Percentiles rank a stretch among this genome's conserved stretches.
phyloP scores from a whole-genome alignment of 176 grass and related monocot genomes.

The Carex scoparia region DNA sequence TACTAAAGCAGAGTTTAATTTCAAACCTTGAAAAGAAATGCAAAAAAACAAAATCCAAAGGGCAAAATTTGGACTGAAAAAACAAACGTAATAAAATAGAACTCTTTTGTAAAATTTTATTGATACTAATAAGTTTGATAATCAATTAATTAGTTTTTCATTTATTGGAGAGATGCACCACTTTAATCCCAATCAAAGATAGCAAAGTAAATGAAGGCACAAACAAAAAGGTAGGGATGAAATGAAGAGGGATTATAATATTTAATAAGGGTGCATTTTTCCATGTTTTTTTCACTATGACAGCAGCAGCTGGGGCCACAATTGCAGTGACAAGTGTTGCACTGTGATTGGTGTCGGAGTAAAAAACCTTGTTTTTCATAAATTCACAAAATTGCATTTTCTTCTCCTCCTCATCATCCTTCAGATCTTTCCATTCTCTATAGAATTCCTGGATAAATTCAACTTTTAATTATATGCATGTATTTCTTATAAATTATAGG shows the following conservation, averaged over 20 bases:
- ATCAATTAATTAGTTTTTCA: background rate
- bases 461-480: background rate
- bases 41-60: no score
- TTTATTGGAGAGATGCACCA: background rate
- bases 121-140: background rate
- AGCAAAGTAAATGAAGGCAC: constrained; percentile 20
- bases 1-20: no score
- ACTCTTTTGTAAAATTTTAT: no score
- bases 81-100: background rate
- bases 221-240: constrained; percentile 14
- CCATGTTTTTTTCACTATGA: constrained; percentile 13
- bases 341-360: background rate
- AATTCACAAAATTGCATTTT: constrained; percentile 1
- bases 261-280: constrained; percentile 15
- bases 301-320: background rate
- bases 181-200: constrained; percentile 18
- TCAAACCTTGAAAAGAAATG: no score
- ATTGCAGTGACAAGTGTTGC: constrained; percentile 14
- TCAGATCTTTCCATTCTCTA: constrained; percentile 9
- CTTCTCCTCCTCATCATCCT: constrained; percentile 9
- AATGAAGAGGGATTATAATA: constrained; percentile 17
- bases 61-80: background rate
- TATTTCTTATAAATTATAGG: background rate
- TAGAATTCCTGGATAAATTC: constrained; percentile 3
- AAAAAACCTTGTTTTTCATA: background rate